Percentiles rank a stretch among this genome's conserved stretches.
Evolutionary conservation across 2,329 filamentous ascomycete genomes (phyloP).

Genomic region (Magnaporthiopsis incrustans): DNA sequence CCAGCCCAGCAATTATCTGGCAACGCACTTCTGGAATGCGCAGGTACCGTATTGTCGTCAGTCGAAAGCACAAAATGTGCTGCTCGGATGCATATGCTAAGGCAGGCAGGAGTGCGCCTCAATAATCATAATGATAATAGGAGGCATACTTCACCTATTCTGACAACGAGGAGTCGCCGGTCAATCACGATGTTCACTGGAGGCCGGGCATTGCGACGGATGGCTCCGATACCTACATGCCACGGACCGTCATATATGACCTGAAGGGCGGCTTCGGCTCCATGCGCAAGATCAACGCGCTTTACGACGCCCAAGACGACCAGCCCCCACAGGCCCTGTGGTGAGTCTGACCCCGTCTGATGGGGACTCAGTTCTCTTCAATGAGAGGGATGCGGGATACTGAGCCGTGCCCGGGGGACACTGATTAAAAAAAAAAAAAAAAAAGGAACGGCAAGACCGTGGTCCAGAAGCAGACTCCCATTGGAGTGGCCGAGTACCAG

Average conservation of each 20-base stretch:
- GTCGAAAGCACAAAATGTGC: neutral
- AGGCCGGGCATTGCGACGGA: slow-evolving; percentile 73
- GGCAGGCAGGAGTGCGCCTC: neutral
- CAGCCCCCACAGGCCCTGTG: slow-evolving; percentile 26
- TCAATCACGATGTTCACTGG: slow-evolving; percentile 86
- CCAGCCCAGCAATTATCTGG: slow-evolving; percentile 85
- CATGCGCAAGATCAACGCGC: slow-evolving; percentile 75
- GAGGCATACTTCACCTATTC: slow-evolving; percentile 96
- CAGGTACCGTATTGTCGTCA: slow-evolving; percentile 46
- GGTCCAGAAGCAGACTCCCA: slow-evolving; percentile 59
- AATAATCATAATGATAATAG: slow-evolving; percentile 33
- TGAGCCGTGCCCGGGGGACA: slow-evolving; percentile 28
- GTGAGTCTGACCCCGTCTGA: slow-evolving; percentile 17
- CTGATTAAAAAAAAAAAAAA: neutral
- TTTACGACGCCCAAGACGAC: slow-evolving; percentile 58
- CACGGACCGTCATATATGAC: slow-evolving; percentile 87
- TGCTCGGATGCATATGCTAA: neutral
- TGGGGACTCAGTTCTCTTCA: neutral
- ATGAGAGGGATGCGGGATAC: slow-evolving; percentile 1
- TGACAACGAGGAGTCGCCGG: slow-evolving; percentile 53
- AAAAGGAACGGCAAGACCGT: slow-evolving; percentile 51
- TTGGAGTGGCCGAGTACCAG: slow-evolving; percentile 69
- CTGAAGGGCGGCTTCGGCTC: slow-evolving; percentile 90
- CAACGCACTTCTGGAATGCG: slow-evolving; percentile 95
- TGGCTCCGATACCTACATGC: slow-evolving; percentile 85